Conservation (phyloP, 176 grass and related monocot genomes). For the Lolium multiflorum region DNA sequence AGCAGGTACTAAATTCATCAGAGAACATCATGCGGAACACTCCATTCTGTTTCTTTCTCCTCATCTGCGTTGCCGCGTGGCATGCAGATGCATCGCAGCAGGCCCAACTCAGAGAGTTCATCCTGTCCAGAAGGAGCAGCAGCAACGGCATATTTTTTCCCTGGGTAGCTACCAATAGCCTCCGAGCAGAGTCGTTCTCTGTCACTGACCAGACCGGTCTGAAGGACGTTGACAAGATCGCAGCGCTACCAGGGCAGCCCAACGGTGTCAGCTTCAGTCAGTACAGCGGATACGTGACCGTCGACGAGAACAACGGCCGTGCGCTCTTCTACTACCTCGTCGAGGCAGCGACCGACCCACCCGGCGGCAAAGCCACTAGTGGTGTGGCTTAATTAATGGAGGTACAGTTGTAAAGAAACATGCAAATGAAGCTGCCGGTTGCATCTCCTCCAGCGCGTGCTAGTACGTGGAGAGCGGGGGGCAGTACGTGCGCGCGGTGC, state of each 20-base stretch:
- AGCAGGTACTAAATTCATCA: background rate
- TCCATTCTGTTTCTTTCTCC: background rate
- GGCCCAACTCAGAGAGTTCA: conserved; percentile 20
- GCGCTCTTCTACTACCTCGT: conserved; percentile 65
- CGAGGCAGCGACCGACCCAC: conserved; percentile 25
- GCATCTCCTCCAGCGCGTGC: too few relatives aligned
- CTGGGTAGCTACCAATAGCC: too few relatives aligned
- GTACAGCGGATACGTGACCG: conserved; percentile 58
- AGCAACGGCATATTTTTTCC: too few relatives aligned
- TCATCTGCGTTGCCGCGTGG: background rate
- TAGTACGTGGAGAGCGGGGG: too few relatives aligned
- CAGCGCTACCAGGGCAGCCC: conserved; percentile 42
- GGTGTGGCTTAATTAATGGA: conserved; percentile 70
- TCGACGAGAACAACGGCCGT: conserved; percentile 35
- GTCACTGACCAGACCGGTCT: conserved; percentile 17
- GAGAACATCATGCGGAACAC: conserved; percentile 1
- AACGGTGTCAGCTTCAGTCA: conserved; percentile 34
- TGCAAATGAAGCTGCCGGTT: too few relatives aligned
- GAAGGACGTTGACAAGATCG: conserved; percentile 43
- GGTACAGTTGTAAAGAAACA: conserved; percentile 11
- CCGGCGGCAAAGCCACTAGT: conserved; percentile 36
- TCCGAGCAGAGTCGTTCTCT: background rate
- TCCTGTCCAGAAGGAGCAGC: background rate
- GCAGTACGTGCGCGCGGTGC: too few relatives aligned
- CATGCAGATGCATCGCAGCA: background rate